phyloP scores from a whole-genome alignment of 2,329 filamentous ascomycete genomes.

The Penicillium griseofulvum region DNA sequence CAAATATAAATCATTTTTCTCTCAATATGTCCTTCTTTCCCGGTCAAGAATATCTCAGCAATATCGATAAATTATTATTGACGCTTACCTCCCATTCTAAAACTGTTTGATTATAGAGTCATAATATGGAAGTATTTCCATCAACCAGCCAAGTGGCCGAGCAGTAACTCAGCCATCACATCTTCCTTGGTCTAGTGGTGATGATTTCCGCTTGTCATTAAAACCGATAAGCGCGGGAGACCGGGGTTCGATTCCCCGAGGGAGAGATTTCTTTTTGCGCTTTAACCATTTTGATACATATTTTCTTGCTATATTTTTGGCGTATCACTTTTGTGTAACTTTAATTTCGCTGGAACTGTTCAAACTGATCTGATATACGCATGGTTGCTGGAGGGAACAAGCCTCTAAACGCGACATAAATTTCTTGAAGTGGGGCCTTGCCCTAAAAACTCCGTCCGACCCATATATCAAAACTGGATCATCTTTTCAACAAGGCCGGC shows the following conservation, averaged over 20 bases:
- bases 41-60: too few relatives aligned
- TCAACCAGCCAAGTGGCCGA: constrained; percentile 26
- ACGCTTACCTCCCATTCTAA: too few relatives aligned
- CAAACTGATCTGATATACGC: background rate
- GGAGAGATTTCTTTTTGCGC: constrained; percentile 23
- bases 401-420: background rate
- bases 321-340: accelerated
- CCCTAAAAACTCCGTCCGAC: background rate
- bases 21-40: too few relatives aligned
- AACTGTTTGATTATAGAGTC: background rate
- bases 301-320: background rate
- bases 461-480: background rate
- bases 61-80: too few relatives aligned
- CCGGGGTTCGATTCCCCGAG: constrained; percentile 38
- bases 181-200: constrained; percentile 32
- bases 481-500: constrained; percentile 19
- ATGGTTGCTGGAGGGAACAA: background rate
- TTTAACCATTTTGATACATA: background rate
- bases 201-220: constrained; percentile 32
- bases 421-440: background rate
- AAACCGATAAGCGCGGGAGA: constrained; percentile 32
- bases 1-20: too few relatives aligned
- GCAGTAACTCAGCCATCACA: constrained; percentile 21
- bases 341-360: accelerated
- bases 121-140: background rate